A percentile compares a stretch with the other conserved stretches of the same genome.
phyloP scores from a whole-genome alignment of 2,329 filamentous ascomycete genomes.

The Magnaporthiopsis rhizophila region DNA sequence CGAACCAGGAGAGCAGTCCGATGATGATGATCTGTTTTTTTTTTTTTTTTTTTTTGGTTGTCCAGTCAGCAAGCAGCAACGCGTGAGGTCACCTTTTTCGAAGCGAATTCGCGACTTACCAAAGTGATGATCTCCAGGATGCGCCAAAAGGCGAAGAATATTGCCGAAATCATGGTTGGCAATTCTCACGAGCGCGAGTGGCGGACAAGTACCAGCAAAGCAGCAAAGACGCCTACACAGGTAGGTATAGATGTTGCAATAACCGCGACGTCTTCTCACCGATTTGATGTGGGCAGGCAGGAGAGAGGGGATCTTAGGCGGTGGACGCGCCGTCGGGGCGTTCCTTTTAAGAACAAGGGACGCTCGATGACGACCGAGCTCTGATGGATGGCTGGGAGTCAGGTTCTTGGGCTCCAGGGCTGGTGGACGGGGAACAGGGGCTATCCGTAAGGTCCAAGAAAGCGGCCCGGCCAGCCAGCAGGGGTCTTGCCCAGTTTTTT shows the following conservation, averaged over 20 bases:
- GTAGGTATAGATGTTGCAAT: neutral
- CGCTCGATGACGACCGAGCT: neutral
- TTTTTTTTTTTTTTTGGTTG: constrained; percentile 29
- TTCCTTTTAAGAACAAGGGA: neutral
- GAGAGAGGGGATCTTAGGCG: neutral
- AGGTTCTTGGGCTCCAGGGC: neutral
- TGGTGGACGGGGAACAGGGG: too few species aligned
- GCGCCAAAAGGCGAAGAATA: constrained; percentile 56
- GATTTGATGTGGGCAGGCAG: too few species aligned
- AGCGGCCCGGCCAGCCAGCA: neutral
- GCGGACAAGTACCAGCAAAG: too few species aligned
- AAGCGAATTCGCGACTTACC: constrained; percentile 31
- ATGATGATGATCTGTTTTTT: constrained; percentile 49
- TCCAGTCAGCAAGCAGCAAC: too few species aligned
- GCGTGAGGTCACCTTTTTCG: neutral
- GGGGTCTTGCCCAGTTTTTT: neutral
- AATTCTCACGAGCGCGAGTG: neutral
- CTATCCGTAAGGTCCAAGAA: neutral
- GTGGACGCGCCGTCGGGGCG: neutral
- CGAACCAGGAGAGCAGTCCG: constrained; percentile 61
- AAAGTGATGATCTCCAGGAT: constrained; percentile 55
- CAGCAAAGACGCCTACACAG: too few species aligned
- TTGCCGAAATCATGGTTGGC: constrained; percentile 50
- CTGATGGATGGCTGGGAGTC: neutral
- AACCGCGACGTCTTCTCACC: neutral